Conservation (phyloP, 768 basidiomycete genomes). For the Russula lepida region DNA sequence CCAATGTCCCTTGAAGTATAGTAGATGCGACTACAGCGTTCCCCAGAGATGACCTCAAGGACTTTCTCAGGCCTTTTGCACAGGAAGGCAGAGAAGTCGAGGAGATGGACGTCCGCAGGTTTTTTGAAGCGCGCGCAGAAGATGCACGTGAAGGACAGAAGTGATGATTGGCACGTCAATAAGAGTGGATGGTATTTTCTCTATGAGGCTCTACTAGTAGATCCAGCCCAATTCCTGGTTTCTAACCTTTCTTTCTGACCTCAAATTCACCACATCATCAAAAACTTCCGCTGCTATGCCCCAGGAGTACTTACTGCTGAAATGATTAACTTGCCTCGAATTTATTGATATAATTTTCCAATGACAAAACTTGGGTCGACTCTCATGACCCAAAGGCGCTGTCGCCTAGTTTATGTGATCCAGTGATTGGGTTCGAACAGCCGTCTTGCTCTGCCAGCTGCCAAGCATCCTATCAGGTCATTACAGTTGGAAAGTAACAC, state of each 20-base stretch:
- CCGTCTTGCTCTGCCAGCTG: neutral
- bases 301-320: neutral
- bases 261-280: neutral
- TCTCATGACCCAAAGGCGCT: neutral
- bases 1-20: neutral
- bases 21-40: neutral
- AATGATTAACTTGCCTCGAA: neutral
- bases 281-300: neutral
- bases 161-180: neutral
- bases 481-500: no score
- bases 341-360: neutral
- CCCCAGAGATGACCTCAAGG: constrained; percentile 45
- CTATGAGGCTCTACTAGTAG: neutral
- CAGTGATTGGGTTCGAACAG: neutral
- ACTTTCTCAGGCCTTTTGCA: constrained; percentile 12
- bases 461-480: no score
- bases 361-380: neutral
- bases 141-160: neutral
- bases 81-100: constrained; percentile 18
- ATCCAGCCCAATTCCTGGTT: neutral
- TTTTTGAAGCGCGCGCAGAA: constrained; percentile 10
- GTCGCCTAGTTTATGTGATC: neutral
- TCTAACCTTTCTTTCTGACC: neutral
- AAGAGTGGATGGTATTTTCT: neutral
- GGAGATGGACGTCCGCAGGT: constrained; percentile 15